Conservation (phyloP, 768 basidiomycete genomes). For the Lyophyllum semitale region DNA sequence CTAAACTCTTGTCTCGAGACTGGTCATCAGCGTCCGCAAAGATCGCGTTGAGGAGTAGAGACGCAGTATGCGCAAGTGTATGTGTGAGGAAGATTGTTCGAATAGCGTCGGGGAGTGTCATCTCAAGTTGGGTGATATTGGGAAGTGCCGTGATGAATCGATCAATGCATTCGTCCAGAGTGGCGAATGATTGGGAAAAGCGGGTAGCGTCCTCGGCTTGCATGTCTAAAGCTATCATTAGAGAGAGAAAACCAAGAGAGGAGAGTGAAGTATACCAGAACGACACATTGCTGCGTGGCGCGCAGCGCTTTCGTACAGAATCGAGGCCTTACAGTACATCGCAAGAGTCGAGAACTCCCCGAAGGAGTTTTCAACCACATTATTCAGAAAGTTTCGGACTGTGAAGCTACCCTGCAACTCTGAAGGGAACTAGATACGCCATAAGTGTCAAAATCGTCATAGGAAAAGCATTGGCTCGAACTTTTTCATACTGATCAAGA, state of each 20-base stretch:
- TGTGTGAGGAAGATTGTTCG: conserved; percentile 25
- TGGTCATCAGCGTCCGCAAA: conserved; percentile 26
- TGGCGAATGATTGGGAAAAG: conserved; percentile 23
- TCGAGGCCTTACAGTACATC: conserved; percentile 5
- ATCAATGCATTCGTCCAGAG: conserved; percentile 26
- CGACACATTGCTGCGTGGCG: neutral
- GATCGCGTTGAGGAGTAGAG: conserved; percentile 25
- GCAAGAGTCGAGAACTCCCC: conserved; percentile 4
- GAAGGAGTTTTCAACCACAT: neutral
- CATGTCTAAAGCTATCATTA: conserved; percentile 15
- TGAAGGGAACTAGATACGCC: conserved; percentile 30
- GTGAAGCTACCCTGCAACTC: conserved; percentile 47
- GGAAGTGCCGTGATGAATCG: conserved; percentile 15
- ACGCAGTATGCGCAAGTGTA: conserved; percentile 25
- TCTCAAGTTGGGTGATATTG: conserved; percentile 5
- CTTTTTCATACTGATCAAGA: conserved; percentile 38
- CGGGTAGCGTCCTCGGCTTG: conserved; percentile 17
- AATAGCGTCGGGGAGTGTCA: conserved; percentile 2
- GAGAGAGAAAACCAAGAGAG: neutral
- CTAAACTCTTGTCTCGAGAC: conserved; percentile 42
- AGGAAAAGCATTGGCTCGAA: conserved; percentile 3
- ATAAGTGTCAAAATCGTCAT: neutral
- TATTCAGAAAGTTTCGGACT: conserved; percentile 28
- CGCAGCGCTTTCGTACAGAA: conserved; percentile 2
- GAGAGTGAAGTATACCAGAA: neutral